These are phyloP conservation scores for Ascochyta clinopodiicola DNA, from an alignment of 2,329 filamentous ascomycete genomes.

Conservation along the genomic window DNA sequence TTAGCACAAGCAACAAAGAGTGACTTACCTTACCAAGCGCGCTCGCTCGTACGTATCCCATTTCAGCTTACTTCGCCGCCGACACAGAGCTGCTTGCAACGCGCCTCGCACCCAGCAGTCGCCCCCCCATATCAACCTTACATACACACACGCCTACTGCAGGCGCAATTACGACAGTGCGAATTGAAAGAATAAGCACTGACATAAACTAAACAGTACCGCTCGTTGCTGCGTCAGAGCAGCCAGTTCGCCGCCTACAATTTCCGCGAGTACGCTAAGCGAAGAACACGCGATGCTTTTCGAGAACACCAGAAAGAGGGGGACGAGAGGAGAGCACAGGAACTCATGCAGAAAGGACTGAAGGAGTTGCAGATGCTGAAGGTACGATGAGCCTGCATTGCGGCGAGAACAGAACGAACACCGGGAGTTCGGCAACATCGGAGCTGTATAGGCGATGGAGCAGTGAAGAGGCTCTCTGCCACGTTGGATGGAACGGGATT, in stretches of 20 bases:
- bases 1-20: conserved; percentile 44
- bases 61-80: conserved; percentile 9
- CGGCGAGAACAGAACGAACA: background rate
- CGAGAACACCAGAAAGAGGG: conserved; percentile 75
- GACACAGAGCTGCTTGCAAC: conserved; percentile 1
- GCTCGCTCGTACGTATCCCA: conserved; percentile 46
- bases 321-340: conserved; percentile 80
- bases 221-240: conserved; percentile 85
- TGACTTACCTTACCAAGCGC: conserved; percentile 49
- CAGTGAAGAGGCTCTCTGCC: background rate
- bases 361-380: conserved; percentile 89
- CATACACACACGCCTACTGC: background rate
- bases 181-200: background rate
- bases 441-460: background rate
- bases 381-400: conserved; percentile 62
- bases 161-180: background rate
- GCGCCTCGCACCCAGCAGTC: conserved; percentile 4
- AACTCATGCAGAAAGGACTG: conserved; percentile 85
- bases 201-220: conserved; percentile 68
- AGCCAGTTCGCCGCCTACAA: conserved; percentile 93
- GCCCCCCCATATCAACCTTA: background rate
- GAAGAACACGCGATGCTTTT: conserved; percentile 90
- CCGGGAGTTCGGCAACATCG: background rate
- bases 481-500: conserved; percentile 1
- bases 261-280: conserved; percentile 94